Evolutionary conservation across 345 rosid species (phyloP).

Genomic region (Dipteronia dyeriana): DNA sequence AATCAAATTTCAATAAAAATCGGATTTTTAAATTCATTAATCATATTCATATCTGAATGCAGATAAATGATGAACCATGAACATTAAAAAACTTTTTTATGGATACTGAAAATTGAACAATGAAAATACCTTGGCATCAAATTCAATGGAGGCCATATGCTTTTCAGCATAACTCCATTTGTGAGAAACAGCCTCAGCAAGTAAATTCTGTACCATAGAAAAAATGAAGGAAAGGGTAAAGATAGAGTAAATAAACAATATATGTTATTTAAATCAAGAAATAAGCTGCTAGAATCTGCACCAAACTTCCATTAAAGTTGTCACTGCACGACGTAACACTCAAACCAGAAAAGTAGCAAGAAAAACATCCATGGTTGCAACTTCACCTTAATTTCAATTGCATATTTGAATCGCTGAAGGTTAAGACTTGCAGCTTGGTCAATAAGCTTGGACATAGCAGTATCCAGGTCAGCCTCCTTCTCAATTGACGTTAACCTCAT

Average conservation of each 20-base stretch:
- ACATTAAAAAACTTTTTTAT: neutral
- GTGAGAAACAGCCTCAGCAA: slow-evolving; percentile 53
- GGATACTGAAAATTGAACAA: neutral
- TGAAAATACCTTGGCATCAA: slow-evolving; percentile 68
- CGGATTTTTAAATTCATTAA: neutral
- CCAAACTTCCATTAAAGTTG: neutral
- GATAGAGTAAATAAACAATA: slow-evolving; percentile 1
- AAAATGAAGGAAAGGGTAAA: neutral
- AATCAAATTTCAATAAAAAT: neutral
- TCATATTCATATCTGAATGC: neutral
- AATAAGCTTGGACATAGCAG: slow-evolving; percentile 54
- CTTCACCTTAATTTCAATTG: slow-evolving; percentile 60
- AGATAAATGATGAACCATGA: neutral
- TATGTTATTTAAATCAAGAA: neutral
- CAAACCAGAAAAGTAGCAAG: neutral
- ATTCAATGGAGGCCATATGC: slow-evolving; percentile 70
- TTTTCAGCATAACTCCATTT: slow-evolving; percentile 64
- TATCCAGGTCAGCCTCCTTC: slow-evolving; percentile 66
- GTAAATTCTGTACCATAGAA: slow-evolving; percentile 48
- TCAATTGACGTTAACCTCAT: slow-evolving; percentile 58
- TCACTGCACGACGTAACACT: slow-evolving; percentile 3
- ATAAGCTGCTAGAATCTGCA: slow-evolving; percentile 9
- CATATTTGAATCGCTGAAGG: slow-evolving; percentile 46
- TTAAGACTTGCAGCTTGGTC: slow-evolving; percentile 62
- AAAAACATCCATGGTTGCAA: slow-evolving; percentile 10